A percentile compares a stretch with the other conserved stretches of the same genome.
These are phyloP conservation scores for Polytolypa hystricis DNA, from an alignment of 2,329 filamentous ascomycete species.

Conservation along the genomic window DNA sequence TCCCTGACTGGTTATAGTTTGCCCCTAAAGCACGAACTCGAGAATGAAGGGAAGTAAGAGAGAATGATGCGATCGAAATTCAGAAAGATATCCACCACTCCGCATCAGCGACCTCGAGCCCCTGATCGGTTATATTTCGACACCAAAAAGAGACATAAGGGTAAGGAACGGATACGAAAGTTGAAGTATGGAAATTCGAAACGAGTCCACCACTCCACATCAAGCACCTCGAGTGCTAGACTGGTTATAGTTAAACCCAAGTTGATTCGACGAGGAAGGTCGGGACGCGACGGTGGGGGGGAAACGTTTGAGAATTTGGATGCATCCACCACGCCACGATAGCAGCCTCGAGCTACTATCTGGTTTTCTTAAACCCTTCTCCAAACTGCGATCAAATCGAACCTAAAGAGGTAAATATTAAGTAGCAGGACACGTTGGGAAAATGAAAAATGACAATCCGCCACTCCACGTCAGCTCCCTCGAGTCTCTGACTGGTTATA, in stretches of 20 bases:
- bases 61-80: too few species aligned
- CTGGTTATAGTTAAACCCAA: too few species aligned
- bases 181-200: neutral
- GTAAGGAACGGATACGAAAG: neutral
- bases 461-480: constrained; percentile 6
- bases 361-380: neutral
- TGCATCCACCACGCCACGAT: neutral
- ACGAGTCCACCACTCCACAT: constrained; percentile 4
- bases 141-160: too few species aligned
- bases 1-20: constrained; percentile 1
- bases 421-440: neutral
- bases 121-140: neutral
- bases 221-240: constrained; percentile 1
- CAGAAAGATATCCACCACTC: neutral
- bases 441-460: neutral
- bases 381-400: too few species aligned
- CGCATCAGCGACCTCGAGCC: neutral
- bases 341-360: constrained; percentile 3
- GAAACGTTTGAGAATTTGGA: too few species aligned
- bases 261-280: too few species aligned
- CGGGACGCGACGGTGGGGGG: too few species aligned
- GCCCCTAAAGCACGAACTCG: too few species aligned
- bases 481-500: constrained; percentile 6
- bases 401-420: neutral
- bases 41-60: too few species aligned